Evolutionary conservation across 2,329 filamentous ascomycete species (phyloP).

Genomic region (Fusarium torulosum): DNA sequence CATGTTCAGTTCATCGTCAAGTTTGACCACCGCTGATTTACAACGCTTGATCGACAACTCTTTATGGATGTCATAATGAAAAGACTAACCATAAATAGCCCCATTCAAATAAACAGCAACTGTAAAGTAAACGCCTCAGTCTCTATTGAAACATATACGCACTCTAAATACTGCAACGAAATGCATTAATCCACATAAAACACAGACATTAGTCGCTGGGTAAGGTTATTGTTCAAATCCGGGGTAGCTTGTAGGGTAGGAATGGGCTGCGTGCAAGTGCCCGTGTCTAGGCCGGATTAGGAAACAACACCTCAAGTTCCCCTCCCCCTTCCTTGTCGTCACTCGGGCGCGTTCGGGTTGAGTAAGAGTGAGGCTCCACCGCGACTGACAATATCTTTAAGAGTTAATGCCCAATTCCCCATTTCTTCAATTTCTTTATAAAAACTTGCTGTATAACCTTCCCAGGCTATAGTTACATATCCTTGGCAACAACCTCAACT

Average conservation of each 20-base stretch:
- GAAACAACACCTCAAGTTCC: slow-evolving; percentile 17
- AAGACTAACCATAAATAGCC: no score
- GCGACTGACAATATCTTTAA: slow-evolving; percentile 19
- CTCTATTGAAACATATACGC: no score
- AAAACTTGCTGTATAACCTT: neutral
- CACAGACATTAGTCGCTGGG: slow-evolving; percentile 12
- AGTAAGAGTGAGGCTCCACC: slow-evolving; percentile 20
- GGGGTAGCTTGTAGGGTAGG: slow-evolving; percentile 35
- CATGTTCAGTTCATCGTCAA: no score
- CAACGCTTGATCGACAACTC: no score
- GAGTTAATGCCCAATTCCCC: slow-evolving; percentile 14
- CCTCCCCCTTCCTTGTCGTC: slow-evolving; percentile 23
- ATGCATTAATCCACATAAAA: neutral
- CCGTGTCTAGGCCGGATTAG: slow-evolving; percentile 26
- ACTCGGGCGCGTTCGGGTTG: slow-evolving; percentile 38
- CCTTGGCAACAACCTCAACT: slow-evolving; percentile 22
- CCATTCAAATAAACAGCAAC: no score
- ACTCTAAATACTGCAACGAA: neutral
- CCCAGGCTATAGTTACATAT: neutral
- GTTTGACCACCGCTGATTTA: no score
- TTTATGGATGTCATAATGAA: no score
- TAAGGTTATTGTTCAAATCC: slow-evolving; percentile 35
- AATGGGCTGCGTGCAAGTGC: slow-evolving; percentile 26
- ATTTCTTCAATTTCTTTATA: slow-evolving; percentile 6
- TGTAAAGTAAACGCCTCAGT: no score